Percentiles rank a stretch among this genome's conserved stretches.
Conservation (phyloP, 2,329 filamentous ascomycete species). For the Diplodia seriata region DNA sequence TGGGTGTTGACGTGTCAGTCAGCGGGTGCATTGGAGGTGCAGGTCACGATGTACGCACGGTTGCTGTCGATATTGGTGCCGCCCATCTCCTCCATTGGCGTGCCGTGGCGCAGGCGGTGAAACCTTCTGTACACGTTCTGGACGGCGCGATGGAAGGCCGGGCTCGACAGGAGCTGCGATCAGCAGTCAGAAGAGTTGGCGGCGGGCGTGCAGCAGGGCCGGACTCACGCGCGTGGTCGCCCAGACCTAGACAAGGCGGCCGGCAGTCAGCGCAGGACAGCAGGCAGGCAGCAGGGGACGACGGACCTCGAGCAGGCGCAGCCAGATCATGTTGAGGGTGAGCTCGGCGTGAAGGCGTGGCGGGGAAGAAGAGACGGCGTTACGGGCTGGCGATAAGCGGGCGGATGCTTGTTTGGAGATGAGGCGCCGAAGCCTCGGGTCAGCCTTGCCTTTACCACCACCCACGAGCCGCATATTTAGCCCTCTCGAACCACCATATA, state of each 20-base stretch:
- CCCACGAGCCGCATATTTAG: conserved; percentile 28
- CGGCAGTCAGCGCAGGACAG: conserved; percentile 34
- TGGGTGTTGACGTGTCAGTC: neutral
- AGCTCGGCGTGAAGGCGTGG: neutral
- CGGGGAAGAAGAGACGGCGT: neutral
- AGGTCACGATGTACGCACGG: conserved; percentile 33
- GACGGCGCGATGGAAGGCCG: conserved; percentile 62
- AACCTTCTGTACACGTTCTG: conserved; percentile 58
- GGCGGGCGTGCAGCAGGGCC: conserved; percentile 6
- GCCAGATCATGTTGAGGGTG: conserved; percentile 18
- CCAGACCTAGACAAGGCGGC: conserved; percentile 42
- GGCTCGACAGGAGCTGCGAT: conserved; percentile 59
- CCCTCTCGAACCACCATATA: conserved; percentile 24
- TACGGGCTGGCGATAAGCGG: conserved; percentile 18
- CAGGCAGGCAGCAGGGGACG: conserved; percentile 20
- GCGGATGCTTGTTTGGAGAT: conserved; percentile 4
- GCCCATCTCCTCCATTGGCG: conserved; percentile 58
- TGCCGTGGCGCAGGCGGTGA: conserved; percentile 54
- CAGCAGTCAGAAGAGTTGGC: conserved; percentile 30
- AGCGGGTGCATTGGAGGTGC: conserved; percentile 36
- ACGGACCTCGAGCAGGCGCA: conserved; percentile 32
- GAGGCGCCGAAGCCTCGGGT: conserved; percentile 25
- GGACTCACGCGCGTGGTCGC: conserved; percentile 45
- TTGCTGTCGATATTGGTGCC: conserved; percentile 57
- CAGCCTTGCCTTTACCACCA: conserved; percentile 28